Evolutionary conservation across 1,284 basidiomycete species (phyloP), one percentile per base, ranked within the genome.

Genomic region (Ustilago vetiveriae): DNA sequence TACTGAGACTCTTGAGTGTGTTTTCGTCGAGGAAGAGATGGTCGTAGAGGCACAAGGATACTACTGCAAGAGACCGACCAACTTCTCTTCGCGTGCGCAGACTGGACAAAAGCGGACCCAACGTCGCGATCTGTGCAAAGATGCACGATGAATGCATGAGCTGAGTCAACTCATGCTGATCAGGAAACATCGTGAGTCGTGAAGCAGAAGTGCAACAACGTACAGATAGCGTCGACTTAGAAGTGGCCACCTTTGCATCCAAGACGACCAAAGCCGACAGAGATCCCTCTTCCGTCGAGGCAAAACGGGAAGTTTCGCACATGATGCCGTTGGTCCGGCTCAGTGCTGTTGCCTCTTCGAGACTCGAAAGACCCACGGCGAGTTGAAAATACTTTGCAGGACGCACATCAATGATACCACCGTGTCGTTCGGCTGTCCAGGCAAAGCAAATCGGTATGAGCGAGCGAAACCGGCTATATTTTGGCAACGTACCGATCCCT

Each of bases 21-120:
- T 69, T 57, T 10, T 69, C 66, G 27, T 69, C 66, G 29, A 69
- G n/a, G 39, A 63, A 69, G 16, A 69, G 41, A 24, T 53, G 63
- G 39, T 59, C 44, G 22, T 55, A 32, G 1, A 69, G 39, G 26
- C 59, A 58, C 13, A 69, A 36, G 3, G 59, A 39, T 5, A 46
- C 37, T 2, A 69, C 37, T 13, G 54, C 32, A 14, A 69, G 30
- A 19, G 55, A 47, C 9, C 42, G 32, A 19, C 59, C 59, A 14
- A 58, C 23, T 13, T 63, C 59, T 4, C 47, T 26, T 19, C 32
- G 38, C 26, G 38, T 47, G 14, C 66, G 54, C 3, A 69, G 42
- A 23, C 55, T 49, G 26, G 59, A 54, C 23, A 69, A 29, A 19
- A 69, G 55, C 10, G 66, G 66, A 10, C 45, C 59, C 6, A 51